Evolutionary conservation across 202 grass and related monocot species (phyloP), one percentile per base, ranked within the genome.

Genomic region (Schoenoplectus tabernaemontani): DNA sequence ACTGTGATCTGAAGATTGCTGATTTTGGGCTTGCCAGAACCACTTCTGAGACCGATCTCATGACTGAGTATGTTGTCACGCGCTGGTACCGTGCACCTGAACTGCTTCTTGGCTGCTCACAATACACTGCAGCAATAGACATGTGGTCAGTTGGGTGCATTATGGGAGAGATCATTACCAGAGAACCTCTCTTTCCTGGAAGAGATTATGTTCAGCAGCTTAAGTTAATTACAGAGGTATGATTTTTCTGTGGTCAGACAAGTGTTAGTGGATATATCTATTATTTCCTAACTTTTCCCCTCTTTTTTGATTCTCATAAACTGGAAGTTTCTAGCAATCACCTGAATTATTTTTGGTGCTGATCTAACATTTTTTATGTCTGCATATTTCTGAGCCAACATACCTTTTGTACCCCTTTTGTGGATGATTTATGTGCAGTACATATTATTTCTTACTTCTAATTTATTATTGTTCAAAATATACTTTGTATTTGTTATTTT

Each of bases 61-160:
- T 97, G 94, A 97, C 94, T 9, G 89, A 92, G 80, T 97, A 97
- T 91, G 94, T 97, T n/a, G 94, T 97, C 64, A 97, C 94, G 81
- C 89, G 89, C 33, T 97, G 94, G 94, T 97, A 97, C 75, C 82
- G 94, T 53, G 94, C 94, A 85, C 94, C 94, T 78, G 94, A 97
- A 73, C 76, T 97, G 73, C 87, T 97, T 54, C 88, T 97, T 81
- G 91, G 93, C 78, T 97, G 94, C 82, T 93, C 94, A 37, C 85
- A 91, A 30, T 97, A 97, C 67, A 97, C 94, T 69, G 89, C 91
- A 78, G 91, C 94, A n/a, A 97, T 97, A 72, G 94, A 97, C 82
- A 80, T 97, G 73, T 97, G 94, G 94, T 97, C 94, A 44, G 91
- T 97, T 71, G 94, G 91, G 13, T 97, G 94, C 87, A 97, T 97